phyloP scores from a whole-genome alignment of 768 basidiomycete genomes.

The Phaffia tasmanica region DNA sequence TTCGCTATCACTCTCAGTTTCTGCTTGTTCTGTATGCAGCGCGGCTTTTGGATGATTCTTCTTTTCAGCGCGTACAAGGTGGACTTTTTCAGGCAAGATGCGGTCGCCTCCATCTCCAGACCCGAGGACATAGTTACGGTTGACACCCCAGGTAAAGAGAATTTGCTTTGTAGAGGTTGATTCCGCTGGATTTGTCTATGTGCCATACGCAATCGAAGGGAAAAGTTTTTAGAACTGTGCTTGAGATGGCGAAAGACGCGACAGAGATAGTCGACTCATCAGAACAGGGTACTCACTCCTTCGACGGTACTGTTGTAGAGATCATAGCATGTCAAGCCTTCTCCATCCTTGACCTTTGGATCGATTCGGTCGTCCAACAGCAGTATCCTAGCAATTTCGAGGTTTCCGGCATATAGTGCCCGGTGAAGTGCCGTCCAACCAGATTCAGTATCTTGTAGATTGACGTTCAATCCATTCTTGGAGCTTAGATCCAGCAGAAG shows the following conservation, averaged over 20 bases:
- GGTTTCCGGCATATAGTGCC: conserved; percentile 63
- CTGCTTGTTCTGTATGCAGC: not conserved
- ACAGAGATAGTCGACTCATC: not conserved
- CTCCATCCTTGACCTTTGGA: conserved; percentile 59
- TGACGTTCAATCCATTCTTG: conserved; percentile 51
- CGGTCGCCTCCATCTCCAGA: conserved; percentile 70
- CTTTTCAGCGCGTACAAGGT: conserved; percentile 37
- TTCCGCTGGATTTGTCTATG: too few species aligned
- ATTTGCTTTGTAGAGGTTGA: not conserved
- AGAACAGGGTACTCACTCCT: conserved; percentile 35
- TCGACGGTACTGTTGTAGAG: conserved; percentile 80
- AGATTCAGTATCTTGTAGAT: conserved; percentile 67
- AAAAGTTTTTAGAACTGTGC: not conserved
- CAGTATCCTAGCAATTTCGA: conserved; percentile 53
- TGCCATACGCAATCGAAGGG: too few species aligned
- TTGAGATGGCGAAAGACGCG: too few species aligned
- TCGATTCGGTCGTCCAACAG: conserved; percentile 57
- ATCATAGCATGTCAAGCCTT: conserved; percentile 82
- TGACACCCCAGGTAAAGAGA: conserved; percentile 77
- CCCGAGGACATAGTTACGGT: conserved; percentile 81
- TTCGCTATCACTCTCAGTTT: conserved; percentile 11
- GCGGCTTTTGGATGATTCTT: not conserved
- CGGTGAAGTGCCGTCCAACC: conserved; percentile 87
- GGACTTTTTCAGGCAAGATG: conserved; percentile 62
- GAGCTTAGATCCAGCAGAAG: conserved; percentile 47